These are phyloP conservation scores for Leccinum variicolor DNA, from an alignment of 768 basidiomycete species.

Conservation along the genomic window DNA sequence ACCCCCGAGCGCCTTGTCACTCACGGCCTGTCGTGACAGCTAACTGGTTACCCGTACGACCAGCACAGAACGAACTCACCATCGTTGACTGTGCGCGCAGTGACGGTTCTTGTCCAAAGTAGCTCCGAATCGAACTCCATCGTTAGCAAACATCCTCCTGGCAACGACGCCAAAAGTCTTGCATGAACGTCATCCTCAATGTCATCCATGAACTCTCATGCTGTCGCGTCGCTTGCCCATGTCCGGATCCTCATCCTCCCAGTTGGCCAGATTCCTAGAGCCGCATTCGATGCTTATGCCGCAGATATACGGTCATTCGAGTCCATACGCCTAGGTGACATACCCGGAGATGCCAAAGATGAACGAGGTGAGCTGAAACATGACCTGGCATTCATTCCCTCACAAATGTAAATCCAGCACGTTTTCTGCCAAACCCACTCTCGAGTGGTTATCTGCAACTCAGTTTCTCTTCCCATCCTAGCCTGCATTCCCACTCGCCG, in stretches of 20 bases:
- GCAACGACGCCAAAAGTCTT: not conserved
- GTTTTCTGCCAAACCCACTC: slow-evolving; percentile 76
- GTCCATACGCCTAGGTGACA: slow-evolving; percentile 73
- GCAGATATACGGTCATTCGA: slow-evolving; percentile 72
- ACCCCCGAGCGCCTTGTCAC: slow-evolving; percentile 79
- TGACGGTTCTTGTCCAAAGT: slow-evolving; percentile 19
- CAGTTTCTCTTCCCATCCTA: slow-evolving; percentile 72
- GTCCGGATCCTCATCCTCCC: slow-evolving; percentile 84
- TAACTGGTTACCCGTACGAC: not conserved
- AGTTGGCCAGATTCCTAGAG: slow-evolving; percentile 67
- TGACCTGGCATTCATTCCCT: not conserved
- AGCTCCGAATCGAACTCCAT: not conserved
- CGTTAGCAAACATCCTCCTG: not conserved
- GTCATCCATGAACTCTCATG: slow-evolving; percentile 58
- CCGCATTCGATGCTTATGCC: slow-evolving; percentile 73
- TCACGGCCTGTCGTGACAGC: slow-evolving; percentile 51
- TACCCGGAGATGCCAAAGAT: slow-evolving; percentile 75
- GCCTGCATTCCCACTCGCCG: slow-evolving; percentile 60
- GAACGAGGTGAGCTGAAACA: slow-evolving; percentile 55
- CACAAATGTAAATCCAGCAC: slow-evolving; percentile 42
- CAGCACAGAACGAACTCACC: slow-evolving; percentile 18
- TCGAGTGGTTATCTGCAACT: slow-evolving; percentile 83
- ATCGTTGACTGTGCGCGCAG: slow-evolving; percentile 13
- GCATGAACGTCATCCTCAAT: not conserved
- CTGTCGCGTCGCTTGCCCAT: slow-evolving; percentile 83